These are phyloP conservation scores for Ballota nigra DNA, from an alignment of 257 asterid genomes.

Conservation along the genomic window DNA sequence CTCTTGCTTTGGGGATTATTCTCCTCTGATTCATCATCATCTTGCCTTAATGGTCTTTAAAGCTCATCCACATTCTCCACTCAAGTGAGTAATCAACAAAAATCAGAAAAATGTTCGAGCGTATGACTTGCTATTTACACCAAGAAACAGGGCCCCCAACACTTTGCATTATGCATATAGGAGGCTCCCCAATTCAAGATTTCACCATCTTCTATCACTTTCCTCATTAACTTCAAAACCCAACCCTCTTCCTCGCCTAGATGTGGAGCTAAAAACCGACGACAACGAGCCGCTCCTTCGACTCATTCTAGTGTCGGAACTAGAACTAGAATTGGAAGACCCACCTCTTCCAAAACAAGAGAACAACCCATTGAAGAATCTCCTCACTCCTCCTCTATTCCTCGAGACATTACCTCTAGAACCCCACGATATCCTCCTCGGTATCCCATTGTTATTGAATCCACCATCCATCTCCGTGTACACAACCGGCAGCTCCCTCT, in stretches of 20 bases:
- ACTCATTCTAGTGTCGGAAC: conserved; percentile 52
- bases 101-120: conserved; percentile 7
- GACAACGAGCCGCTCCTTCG: conserved; percentile 40
- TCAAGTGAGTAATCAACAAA: conserved; percentile 9
- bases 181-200: background rate
- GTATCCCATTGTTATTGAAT: conserved; percentile 58
- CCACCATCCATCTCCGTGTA: conserved; percentile 94
- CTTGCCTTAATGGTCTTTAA: conserved; percentile 3
- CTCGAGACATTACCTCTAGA: conserved; percentile 57
- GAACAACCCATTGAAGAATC: conserved; percentile 47
- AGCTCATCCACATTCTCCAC: conserved; percentile 19
- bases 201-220: too few relatives aligned
- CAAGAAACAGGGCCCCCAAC: conserved; percentile 10
- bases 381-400: conserved; percentile 58
- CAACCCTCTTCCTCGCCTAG: conserved; percentile 47
- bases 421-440: conserved; percentile 77
- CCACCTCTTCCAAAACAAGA: conserved; percentile 65
- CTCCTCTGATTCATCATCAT: conserved; percentile 4
- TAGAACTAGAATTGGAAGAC: conserved; percentile 40
- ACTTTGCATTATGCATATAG: background rate
- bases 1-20: conserved; percentile 15
- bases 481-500: conserved; percentile 85
- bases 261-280: conserved; percentile 42
- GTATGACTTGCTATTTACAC: conserved; percentile 32
- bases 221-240: too few relatives aligned